These are phyloP conservation scores for Azolla pinnata DNA, from an alignment of 75 land plant species.

Conservation along the genomic window DNA sequence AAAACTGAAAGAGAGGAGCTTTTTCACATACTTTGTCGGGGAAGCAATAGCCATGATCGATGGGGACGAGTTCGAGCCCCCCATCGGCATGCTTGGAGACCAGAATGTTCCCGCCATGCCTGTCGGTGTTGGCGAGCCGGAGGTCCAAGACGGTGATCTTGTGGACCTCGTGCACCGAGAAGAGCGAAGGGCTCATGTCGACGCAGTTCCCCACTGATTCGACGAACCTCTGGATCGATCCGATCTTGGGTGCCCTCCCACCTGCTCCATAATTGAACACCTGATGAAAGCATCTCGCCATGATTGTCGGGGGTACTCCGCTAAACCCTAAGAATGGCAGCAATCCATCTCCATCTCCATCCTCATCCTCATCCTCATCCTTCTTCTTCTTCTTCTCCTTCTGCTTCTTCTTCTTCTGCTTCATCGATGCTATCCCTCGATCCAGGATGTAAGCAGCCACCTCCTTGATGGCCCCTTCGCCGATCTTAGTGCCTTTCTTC, in stretches of 20 bases:
- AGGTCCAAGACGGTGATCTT: slow-evolving; percentile 85
- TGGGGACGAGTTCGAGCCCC: slow-evolving; percentile 48
- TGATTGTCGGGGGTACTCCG: slow-evolving; percentile 87
- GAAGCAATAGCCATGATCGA: slow-evolving; percentile 95
- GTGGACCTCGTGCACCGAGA: slow-evolving; percentile 76
- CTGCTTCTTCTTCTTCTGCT: slow-evolving; percentile 16
- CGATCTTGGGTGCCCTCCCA: slow-evolving; percentile 37
- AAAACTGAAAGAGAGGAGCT: no score
- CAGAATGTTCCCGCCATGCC: slow-evolving; percentile 89
- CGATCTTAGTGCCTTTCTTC: slow-evolving; percentile 12
- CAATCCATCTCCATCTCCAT: no score
- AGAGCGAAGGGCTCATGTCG: slow-evolving; percentile 77
- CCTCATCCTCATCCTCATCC: no score
- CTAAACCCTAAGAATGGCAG: no score
- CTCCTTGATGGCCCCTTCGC: slow-evolving; percentile 12
- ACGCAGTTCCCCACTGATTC: slow-evolving; percentile 66
- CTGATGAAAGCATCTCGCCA: slow-evolving; percentile 56
- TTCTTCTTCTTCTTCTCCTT: slow-evolving; percentile 18
- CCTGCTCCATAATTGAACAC: slow-evolving; percentile 29
- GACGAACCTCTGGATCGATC: slow-evolving; percentile 81
- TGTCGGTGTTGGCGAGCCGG: slow-evolving; percentile 84
- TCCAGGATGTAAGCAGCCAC: slow-evolving; percentile 20
- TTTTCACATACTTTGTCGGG: slow-evolving; percentile 71
- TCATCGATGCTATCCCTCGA: slow-evolving; percentile 8
- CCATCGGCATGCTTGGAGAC: slow-evolving; percentile 31